Evolutionary conservation across 2,329 filamentous ascomycete genomes (phyloP).

Genomic region (Aspergillus fijiensis): DNA sequence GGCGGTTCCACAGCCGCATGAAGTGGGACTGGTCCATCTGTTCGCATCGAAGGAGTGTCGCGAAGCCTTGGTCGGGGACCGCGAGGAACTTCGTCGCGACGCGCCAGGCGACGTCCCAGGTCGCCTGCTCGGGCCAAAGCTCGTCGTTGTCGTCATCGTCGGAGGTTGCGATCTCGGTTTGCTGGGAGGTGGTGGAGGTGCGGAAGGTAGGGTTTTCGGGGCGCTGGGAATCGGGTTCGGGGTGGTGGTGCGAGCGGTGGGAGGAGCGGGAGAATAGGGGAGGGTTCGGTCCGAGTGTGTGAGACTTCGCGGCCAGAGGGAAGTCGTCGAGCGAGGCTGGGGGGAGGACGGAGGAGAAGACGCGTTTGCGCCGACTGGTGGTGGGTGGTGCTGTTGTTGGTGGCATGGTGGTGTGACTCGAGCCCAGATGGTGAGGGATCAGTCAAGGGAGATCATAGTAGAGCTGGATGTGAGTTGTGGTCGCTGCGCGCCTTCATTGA

Average conservation of each 20-base stretch:
- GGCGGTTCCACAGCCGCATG: conserved; percentile 32
- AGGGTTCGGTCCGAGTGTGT: conserved; percentile 21
- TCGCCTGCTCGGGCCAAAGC: conserved; percentile 30
- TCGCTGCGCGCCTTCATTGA: not conserved
- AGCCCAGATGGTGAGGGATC: conserved; percentile 21
- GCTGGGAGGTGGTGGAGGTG: conserved; percentile 1
- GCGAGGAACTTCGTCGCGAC: conserved; percentile 41
- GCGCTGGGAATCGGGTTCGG: conserved; percentile 10
- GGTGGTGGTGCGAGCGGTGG: conserved; percentile 11
- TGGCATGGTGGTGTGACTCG: conserved; percentile 16
- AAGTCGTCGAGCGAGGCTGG: conserved; percentile 37
- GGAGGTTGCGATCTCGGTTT: conserved; percentile 6
- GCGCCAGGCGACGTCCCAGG: conserved; percentile 44
- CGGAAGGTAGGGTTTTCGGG: conserved; percentile 5
- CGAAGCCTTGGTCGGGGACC: conserved; percentile 38
- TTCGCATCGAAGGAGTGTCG: conserved; percentile 24
- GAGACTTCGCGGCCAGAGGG: conserved; percentile 27
- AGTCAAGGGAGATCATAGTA: not conserved
- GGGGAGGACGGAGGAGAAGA: conserved; percentile 47
- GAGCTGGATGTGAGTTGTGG: not conserved
- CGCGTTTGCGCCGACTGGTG: conserved; percentile 34
- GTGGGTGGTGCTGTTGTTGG: not conserved
- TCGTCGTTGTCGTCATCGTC: conserved; percentile 4
- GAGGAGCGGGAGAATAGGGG: not conserved
- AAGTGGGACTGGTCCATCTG: conserved; percentile 29